Percentiles rank a stretch among this genome's conserved stretches.
Conservation (phyloP, 2,329 filamentous ascomycete species). For the Aspergillus fructus region DNA sequence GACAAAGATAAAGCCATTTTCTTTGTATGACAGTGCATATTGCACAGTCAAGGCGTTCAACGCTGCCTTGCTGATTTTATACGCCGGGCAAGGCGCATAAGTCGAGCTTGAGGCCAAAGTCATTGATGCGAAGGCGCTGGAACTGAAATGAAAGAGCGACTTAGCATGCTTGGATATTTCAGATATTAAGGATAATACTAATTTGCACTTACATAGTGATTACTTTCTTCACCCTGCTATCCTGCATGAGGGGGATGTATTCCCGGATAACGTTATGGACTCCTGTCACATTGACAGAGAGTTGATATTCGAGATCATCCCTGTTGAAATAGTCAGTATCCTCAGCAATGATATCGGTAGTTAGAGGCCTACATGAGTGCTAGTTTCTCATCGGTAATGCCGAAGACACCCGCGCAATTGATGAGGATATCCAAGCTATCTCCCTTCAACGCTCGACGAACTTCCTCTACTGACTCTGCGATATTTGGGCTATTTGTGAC, state of each 20-base stretch:
- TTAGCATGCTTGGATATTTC: neutral
- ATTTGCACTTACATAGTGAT: constrained; percentile 42
- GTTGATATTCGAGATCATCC: constrained; percentile 39
- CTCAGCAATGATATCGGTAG: neutral
- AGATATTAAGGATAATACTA: neutral
- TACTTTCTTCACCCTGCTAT: constrained; percentile 44
- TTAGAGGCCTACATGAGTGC: neutral
- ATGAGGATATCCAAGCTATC: constrained; percentile 43
- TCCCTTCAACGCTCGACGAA: constrained; percentile 27
- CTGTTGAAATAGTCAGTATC: constrained; percentile 9
- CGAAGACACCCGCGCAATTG: constrained; percentile 39
- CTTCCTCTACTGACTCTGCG: constrained; percentile 27
- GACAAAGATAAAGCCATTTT: constrained; percentile 45
- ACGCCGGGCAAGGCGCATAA: constrained; percentile 32
- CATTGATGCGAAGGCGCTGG: constrained; percentile 46
- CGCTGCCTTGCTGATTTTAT: constrained; percentile 50
- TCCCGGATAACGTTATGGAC: constrained; percentile 41
- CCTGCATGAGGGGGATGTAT: constrained; percentile 40
- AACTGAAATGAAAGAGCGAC: constrained; percentile 23
- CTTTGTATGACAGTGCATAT: constrained; percentile 26
- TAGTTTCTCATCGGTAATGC: neutral
- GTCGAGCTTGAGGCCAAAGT: constrained; percentile 17
- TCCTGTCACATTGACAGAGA: constrained; percentile 44
- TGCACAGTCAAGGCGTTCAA: constrained; percentile 49
- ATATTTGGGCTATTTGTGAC: constrained; percentile 30